Evolutionary conservation across 108 stramenopile genomes (phyloP), one percentile per base, ranked within the genome.

Genomic region (Cyclotella choctawhatcheeana): DNA sequence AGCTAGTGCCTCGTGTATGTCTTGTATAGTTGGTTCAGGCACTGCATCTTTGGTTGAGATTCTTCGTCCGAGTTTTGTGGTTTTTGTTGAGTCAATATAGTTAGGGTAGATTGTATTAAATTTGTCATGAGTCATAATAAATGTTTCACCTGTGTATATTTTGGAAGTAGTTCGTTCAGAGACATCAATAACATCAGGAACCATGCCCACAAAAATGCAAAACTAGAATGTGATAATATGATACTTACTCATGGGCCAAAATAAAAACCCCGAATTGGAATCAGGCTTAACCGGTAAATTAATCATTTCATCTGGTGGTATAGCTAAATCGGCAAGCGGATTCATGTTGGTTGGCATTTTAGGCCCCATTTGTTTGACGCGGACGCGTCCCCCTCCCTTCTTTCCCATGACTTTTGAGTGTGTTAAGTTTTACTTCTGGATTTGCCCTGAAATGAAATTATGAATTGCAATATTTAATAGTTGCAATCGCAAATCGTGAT

Each of bases 61-160:
- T 21, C 90, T 77, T 5, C 93, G 80, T 17, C 93, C 93, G 17
- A 81, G 64, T 44, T 85, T 84, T 16, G 81, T 51, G 7, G 90
- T 89, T 68, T 94, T 94, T 55, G 78, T 85, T 2, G 93, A 86
- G 67, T 94, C 93, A 51, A 94, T 31, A 62, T 94, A 92, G n/a
- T 84, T 84, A 18, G 93, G 93, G 54, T 89, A 94, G 33, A 94
- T 83, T 12, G 80, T 52, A 33, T 65, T 69, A 51, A 90, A 94
- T 10, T 59, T 64, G 4, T 76, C 76, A 53, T 71, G 85, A 32
- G 86, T 81, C 88, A 89, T 89, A 27, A 79, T 60, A 65, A 91
- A 88, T 30, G 87, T 87, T 61, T 89, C 86, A 26, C 83, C 85
- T 88, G 37, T 40, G 37, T 40, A n/a, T 40, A 40, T 8, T 40